Evolutionary conservation across 331 rosid species (phyloP).

Genomic region (Malus hybrid): DNA sequence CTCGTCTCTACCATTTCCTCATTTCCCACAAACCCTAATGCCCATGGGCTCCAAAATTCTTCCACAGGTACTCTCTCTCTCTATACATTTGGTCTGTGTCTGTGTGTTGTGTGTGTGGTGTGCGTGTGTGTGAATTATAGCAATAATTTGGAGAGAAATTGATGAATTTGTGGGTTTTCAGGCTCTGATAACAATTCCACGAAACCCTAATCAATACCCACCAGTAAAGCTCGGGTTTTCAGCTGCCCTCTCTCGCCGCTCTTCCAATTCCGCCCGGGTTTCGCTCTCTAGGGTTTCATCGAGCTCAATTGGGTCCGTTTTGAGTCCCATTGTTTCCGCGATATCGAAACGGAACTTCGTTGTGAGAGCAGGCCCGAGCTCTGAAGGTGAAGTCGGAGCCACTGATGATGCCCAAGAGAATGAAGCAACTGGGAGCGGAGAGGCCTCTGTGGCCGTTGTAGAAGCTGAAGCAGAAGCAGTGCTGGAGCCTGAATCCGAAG

Average conservation of each 20-base stretch:
- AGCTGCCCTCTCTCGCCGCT: slow-evolving; percentile 16
- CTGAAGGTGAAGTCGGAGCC: slow-evolving; percentile 25
- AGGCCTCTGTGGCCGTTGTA: slow-evolving; percentile 13
- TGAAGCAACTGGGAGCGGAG: slow-evolving; percentile 23
- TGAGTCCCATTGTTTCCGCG: slow-evolving; percentile 28
- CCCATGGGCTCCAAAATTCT: slow-evolving; percentile 68
- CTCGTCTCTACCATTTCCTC: slow-evolving; percentile 13
- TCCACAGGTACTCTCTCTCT: slow-evolving; percentile 47
- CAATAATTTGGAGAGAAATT: not conserved
- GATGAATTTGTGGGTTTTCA: slow-evolving; percentile 14
- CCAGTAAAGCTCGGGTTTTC: slow-evolving; percentile 33
- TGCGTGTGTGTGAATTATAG: not conserved
- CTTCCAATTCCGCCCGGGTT: slow-evolving; percentile 17
- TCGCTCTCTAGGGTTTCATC: slow-evolving; percentile 32
- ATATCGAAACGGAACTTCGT: slow-evolving; percentile 27
- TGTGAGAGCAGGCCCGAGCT: slow-evolving; percentile 50
- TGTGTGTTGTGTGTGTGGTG: no score
- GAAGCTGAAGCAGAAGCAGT: slow-evolving; percentile 29
- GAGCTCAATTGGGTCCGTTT: slow-evolving; percentile 36
- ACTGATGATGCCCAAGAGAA: no score
- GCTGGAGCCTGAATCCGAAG: slow-evolving; percentile 37
- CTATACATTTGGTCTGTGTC: not conserved
- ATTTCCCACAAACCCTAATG: slow-evolving; percentile 10
- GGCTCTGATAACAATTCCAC: slow-evolving; percentile 40
- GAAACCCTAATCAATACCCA: slow-evolving; percentile 35